These are phyloP conservation scores for Uronychia setigera DNA, from an alignment of 73 alveolate species.

Conservation along the genomic window DNA sequence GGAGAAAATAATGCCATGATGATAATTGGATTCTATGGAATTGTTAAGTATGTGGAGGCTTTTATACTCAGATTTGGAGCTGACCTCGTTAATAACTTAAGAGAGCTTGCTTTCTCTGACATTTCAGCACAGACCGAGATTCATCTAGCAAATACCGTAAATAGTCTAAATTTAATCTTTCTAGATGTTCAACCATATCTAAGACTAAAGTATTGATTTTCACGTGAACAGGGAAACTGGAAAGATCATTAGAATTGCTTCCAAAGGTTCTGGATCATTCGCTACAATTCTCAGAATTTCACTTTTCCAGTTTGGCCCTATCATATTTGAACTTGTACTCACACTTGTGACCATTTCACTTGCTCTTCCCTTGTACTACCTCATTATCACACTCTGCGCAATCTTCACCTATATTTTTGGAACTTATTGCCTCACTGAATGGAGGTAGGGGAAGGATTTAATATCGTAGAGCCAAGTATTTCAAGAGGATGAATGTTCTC, in stretches of 20 bases:
- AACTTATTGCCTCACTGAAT: background rate
- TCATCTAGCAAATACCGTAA: conserved; percentile 46
- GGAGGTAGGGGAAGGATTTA: too few relatives aligned
- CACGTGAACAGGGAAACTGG: conserved; percentile 42
- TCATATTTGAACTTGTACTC: conserved; percentile 1
- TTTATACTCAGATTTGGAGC: conserved; percentile 12
- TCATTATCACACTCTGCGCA: background rate
- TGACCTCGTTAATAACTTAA: conserved; percentile 37
- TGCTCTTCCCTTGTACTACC: background rate
- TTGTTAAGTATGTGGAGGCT: background rate
- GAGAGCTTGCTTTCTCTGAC: conserved; percentile 49
- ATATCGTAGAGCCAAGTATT: conserved; percentile 59
- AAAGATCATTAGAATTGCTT: conserved; percentile 4
- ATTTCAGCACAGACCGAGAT: conserved; percentile 53
- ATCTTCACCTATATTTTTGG: background rate
- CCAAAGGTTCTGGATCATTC: conserved; percentile 5
- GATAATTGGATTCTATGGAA: background rate
- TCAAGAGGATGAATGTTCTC: conserved; percentile 24
- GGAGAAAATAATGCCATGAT: background rate
- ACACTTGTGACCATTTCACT: background rate
- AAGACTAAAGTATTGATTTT: conserved; percentile 4
- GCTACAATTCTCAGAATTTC: background rate
- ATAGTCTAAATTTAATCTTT: background rate
- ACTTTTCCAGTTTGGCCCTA: background rate
- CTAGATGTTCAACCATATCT: conserved; percentile 18